Evolutionary conservation across 768 basidiomycete species (phyloP), one percentile per base, ranked within the genome.

Genomic region (Cystobasidium ongulense): DNA sequence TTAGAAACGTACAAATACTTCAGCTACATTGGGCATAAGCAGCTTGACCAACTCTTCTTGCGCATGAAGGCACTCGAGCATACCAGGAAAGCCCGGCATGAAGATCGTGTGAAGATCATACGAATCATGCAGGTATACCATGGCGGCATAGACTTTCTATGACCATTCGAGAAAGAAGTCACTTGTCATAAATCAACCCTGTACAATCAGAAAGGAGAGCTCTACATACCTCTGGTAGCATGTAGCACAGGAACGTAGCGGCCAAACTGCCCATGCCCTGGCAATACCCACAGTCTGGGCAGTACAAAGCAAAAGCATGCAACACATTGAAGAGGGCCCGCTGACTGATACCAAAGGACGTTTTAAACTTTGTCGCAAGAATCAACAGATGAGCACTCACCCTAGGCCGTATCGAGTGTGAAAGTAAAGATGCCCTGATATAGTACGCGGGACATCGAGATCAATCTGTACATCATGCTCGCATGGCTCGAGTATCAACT

Each of bases 191-290:
- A 21, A 53, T 25, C 10, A 31, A 33, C 71, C 38, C 62, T 33
- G 15, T 21, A 1, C 21, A 59, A 54, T 11, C 18, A 50, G 62
- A 15, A 43, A 23, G 23, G 15, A 29, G 25, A 46, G n/a, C n/a
- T 18, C 39, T 2, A 21, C 81, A 72, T 50, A 84, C 84, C 79
- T 92, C 90, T 8, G 96, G 92, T 76, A 89, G 88, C 80, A 92
- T 89, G 81, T 98, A 98, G 82, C 90, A 93, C 15, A 97, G 85
- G 25, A 99, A 85, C 0, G 93, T 97, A 0, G 94, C 90, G 0
- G 95, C 92, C 72, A 99, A 90, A 5, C 95, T 91, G 1, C 96
- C 94, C 96, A 99, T 99, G 74, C 96, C 96, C 82, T 99, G 96
- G 46, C 94, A 93, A 80, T 99, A 99, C 18, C 95, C 95, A 75